Conservation (phyloP, 176 grass and related monocot genomes). For the Zoysia pacifica region DNA sequence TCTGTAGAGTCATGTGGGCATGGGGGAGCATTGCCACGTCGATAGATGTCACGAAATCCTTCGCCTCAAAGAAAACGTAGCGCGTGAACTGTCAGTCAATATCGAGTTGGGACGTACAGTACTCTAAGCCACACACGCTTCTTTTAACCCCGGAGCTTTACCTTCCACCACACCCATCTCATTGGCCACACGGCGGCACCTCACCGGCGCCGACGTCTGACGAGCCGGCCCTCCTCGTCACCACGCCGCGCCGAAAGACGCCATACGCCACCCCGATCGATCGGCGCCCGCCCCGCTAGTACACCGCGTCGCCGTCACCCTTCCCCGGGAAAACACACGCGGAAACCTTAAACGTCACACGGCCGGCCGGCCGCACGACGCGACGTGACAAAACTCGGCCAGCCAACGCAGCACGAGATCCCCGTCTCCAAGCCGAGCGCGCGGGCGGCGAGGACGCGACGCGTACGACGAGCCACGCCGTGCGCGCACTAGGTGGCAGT, state of each 20-base stretch:
- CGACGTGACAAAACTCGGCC: background rate
- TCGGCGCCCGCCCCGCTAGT: background rate
- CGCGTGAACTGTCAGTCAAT: background rate
- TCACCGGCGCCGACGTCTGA: conserved; percentile 44
- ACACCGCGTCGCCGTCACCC: conserved; percentile 1
- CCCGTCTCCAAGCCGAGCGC: background rate
- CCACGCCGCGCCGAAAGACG: conserved; percentile 49
- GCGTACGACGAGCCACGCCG: background rate
- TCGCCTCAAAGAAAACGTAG: background rate
- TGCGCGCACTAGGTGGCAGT: background rate
- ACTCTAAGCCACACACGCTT: conserved; percentile 11
- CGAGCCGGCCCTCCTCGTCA: conserved; percentile 26
- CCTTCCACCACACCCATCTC: conserved; percentile 6
- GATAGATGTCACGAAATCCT: background rate
- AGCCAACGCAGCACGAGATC: background rate
- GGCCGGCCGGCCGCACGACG: background rate
- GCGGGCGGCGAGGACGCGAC: background rate
- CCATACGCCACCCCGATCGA: background rate
- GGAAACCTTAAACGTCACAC: background rate
- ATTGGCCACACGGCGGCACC: conserved; percentile 26
- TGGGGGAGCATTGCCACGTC: background rate
- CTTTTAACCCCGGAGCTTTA: conserved; percentile 1
- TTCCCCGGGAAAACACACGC: background rate
- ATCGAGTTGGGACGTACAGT: background rate
- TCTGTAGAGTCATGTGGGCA: background rate